Conservation (phyloP, 306 rosid genomes). For the Lathyrus aphaca region DNA sequence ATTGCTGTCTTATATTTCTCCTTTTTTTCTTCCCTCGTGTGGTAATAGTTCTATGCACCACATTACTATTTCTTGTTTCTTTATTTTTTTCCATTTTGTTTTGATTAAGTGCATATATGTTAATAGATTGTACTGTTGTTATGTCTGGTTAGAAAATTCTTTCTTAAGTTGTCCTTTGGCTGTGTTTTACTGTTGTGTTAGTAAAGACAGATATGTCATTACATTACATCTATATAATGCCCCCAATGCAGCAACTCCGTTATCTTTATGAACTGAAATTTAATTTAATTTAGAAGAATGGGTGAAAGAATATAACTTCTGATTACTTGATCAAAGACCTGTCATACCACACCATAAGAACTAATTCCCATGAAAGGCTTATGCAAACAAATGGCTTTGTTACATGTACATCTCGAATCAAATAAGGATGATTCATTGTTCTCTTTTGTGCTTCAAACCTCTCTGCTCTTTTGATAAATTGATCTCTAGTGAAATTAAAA, state of each 20-base stretch:
- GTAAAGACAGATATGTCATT: background rate
- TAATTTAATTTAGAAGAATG: background rate
- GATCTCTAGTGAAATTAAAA: slow-evolving; percentile 1
- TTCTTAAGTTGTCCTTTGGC: slow-evolving; percentile 20
- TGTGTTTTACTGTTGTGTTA: slow-evolving; percentile 21
- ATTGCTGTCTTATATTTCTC: background rate
- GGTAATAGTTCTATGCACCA: background rate
- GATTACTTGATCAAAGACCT: background rate
- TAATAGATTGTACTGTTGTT: slow-evolving; percentile 21
- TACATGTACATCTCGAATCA: slow-evolving; percentile 14
- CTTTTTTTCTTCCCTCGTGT: background rate
- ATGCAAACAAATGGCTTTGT: slow-evolving; percentile 8
- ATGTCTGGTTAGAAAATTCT: slow-evolving; percentile 5
- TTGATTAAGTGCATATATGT: slow-evolving; percentile 6
- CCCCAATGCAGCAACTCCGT: background rate
- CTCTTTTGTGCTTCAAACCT: background rate
- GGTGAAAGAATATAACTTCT: background rate
- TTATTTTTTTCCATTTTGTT: background rate
- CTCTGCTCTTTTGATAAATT: slow-evolving; percentile 19
- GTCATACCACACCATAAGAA: slow-evolving; percentile 4
- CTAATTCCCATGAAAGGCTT: background rate
- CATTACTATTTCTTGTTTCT: background rate
- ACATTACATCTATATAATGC: slow-evolving; percentile 1
- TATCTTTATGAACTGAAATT: background rate
- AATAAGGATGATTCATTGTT: background rate